These are phyloP conservation scores for Protomyces lactucae-debilis DNA, from an alignment of 1,139 yeast species.

Conservation along the genomic window DNA sequence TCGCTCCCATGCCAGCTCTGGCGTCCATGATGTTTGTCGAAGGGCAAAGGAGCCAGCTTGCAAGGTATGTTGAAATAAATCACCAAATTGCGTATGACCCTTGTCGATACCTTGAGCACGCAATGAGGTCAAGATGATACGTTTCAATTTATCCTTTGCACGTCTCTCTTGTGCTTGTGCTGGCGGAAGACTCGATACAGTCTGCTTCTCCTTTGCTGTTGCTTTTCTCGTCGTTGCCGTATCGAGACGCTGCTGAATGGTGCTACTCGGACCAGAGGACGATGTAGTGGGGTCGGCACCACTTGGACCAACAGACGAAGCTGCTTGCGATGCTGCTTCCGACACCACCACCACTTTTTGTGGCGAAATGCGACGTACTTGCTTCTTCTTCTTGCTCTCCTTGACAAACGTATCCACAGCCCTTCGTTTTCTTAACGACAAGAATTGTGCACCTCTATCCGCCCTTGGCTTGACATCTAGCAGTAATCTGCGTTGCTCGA, in stretches of 20 bases:
- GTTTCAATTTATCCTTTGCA: conserved; percentile 16
- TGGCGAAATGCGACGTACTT: not conserved
- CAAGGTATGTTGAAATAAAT: conserved; percentile 15
- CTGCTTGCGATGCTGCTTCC: not conserved
- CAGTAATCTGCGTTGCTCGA: not conserved
- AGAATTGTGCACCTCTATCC: not conserved
- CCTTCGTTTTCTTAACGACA: not conserved
- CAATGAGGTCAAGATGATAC: conserved; percentile 8
- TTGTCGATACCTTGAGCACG: conserved; percentile 6
- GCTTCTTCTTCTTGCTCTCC: not conserved
- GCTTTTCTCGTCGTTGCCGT: not conserved
- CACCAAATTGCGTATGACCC: conserved; percentile 1
- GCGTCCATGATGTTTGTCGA: not conserved
- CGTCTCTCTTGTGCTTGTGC: not conserved
- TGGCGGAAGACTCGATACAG: not conserved
- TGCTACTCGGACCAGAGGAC: not conserved
- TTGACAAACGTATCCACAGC: not conserved
- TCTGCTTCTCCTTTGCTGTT: not conserved
- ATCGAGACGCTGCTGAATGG: not conserved
- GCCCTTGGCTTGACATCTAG: not conserved
- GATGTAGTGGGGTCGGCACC: not conserved
- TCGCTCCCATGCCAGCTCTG: not conserved
- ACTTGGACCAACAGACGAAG: no score
- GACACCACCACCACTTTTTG: not conserved
- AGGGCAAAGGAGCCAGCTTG: conserved; percentile 21